Base-by-base conservation (phyloP, 768 basidiomycete species). In the Termitomyces titanicus region DNA sequence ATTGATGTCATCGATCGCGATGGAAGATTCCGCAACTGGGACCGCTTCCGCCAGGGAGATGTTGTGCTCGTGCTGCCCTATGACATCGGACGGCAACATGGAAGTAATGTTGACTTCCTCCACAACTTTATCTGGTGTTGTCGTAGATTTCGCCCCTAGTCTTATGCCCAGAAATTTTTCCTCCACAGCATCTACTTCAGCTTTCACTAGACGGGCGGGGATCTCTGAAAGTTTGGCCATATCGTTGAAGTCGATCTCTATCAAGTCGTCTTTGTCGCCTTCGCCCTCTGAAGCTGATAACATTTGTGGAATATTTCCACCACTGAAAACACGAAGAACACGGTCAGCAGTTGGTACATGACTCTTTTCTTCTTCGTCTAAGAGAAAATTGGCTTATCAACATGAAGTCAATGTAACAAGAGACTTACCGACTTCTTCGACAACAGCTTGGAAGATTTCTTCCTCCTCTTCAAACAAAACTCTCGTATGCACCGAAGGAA, bases 281-380 rank as follows among this genome's bases (percentile, higher is more conserved):
- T 73, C 75, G 17, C 68, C 68, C 24, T 67, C 72, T 0, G 69
- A 67, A 25, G 35, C 25, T 2, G 68, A 68, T 15, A 66, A 55
- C 40, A 66, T 54, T 43, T 53, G 53, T 20, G 60, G 63, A 29
- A 64, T 52, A 61, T 61, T 54, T 3, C 61, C 60, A 9, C 68
- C 75, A 56, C 78, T 80, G 71, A 92, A 91, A 1, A 92, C 75
- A 2, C 76, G 81, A 27, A 79, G 71, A 24, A 92, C 81, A 10
- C 73, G 77, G n/a, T 86, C 80, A 0, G 88, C 88, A 4, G 89
- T 92, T 6, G 90, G 89, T 5, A 81, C 74, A 68, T 83, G 79
- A 44, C 77, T 81, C 40, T 76, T 61, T 49, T 82, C 77, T 27
- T 75, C 71, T 38, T 80, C 79, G 20, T 72, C 83, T 80, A 5